Conservation (phyloP, 108 stramenopile genomes). For the Cyclostephanos tholiformis region DNA sequence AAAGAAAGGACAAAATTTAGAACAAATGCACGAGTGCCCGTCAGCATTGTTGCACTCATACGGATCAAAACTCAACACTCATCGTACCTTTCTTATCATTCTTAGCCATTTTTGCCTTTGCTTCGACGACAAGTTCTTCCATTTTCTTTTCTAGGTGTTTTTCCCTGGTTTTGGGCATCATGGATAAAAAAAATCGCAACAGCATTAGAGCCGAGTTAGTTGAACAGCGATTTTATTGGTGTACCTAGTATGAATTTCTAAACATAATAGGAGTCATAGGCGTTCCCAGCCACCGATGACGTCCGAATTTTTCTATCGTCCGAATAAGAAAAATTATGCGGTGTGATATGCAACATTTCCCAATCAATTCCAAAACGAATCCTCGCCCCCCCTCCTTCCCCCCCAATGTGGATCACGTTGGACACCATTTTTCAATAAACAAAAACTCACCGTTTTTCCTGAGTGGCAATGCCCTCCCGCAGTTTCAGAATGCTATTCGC, state of each 20-base stretch:
- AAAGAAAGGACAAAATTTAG: no score
- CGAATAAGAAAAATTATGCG: neutral
- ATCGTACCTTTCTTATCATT: conserved; percentile 93
- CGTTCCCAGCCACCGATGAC: no score
- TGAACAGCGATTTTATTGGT: no score
- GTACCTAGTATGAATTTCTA: neutral
- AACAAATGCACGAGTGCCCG: no score
- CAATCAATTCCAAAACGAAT: neutral
- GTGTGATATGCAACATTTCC: neutral
- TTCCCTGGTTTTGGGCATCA: conserved; percentile 45
- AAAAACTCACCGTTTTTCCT: conserved; percentile 83
- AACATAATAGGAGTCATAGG: no score
- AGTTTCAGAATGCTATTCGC: conserved; percentile 57
- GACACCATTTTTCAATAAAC: neutral
- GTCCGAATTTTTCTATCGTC: no score
- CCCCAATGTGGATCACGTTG: neutral
- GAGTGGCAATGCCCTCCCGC: conserved; percentile 75
- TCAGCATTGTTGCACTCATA: neutral
- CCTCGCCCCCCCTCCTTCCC: neutral
- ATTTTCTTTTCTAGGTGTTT: conserved; percentile 85
- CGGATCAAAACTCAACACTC: neutral
- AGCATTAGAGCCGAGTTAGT: neutral
- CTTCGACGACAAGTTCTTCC: conserved; percentile 77
- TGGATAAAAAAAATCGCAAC: neutral
- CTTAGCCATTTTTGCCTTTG: conserved; percentile 93